Evolutionary conservation across 768 basidiomycete genomes (phyloP).

Genomic region (Pleurotus cornucopiae): DNA sequence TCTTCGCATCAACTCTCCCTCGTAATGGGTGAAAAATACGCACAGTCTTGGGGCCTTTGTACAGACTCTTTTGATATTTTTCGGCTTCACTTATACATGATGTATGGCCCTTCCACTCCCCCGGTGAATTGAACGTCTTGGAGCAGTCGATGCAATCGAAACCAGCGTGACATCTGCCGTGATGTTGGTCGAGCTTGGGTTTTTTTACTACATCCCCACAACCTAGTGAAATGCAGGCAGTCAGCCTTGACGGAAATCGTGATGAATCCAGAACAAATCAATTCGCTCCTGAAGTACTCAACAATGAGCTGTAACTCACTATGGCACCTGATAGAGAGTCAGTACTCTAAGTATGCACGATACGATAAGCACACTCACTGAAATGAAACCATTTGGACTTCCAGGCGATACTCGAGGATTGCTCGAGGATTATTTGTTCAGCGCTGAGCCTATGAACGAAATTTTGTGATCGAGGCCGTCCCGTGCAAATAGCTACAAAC

Average conservation of each 20-base stretch:
- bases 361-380: slow-evolving; percentile 41
- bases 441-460: no score
- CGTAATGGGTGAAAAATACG: slow-evolving; percentile 8
- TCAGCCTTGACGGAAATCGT: no score
- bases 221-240: slow-evolving; percentile 28
- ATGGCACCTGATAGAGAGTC: slow-evolving; percentile 55
- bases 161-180: slow-evolving; percentile 52
- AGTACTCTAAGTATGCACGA: not conserved
- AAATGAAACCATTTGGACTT: slow-evolving; percentile 61
- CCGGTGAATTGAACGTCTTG: slow-evolving; percentile 72
- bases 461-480: not conserved
- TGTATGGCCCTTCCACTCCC: slow-evolving; percentile 79
- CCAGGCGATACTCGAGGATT: no score
- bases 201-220: slow-evolving; percentile 91
- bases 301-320: slow-evolving; percentile 33
- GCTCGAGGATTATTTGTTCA: no score
- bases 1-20: not conserved
- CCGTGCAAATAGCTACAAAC: slow-evolving; percentile 3
- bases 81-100: slow-evolving; percentile 87
- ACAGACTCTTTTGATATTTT: slow-evolving; percentile 86
- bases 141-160: slow-evolving; percentile 89
- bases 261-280: no score
- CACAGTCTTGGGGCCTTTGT: slow-evolving; percentile 73
- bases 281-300: no score
- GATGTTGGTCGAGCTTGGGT: slow-evolving; percentile 85